Base-by-base conservation (phyloP, 1,284 basidiomycete genomes). In the Rhodotorula sp. region DNA sequence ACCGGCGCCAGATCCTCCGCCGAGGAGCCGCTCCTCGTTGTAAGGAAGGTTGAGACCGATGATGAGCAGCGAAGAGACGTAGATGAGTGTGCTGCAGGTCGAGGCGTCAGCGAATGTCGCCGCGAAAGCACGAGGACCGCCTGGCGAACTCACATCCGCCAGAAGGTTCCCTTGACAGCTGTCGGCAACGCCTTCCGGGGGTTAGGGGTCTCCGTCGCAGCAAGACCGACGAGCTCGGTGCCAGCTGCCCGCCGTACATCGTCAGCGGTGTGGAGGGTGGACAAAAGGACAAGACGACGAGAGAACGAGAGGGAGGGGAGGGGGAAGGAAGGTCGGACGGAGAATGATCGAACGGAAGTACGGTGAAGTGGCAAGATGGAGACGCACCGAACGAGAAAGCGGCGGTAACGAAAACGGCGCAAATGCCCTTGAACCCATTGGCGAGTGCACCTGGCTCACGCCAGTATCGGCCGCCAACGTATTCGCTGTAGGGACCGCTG, bases 201-300 rank as follows among this genome's bases (percentile, higher is more conserved):
- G 77, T 83, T 81, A 65, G 79, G 78, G 5, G 83, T 83, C 84
- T 89, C 68, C 86, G 90, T 74, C 82, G 84, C 78, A 82, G 87
- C 72, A 82, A 86, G 71, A 88, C 88, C 88, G 84, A 90, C 59
- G 86, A 92, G 72, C 71, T 79, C 73, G 20, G 76, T 80, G 56
- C 80, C 76, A 46, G 46, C 40, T 44, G 40, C 40, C 3, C 40
- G 40, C 40, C 31, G 57, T 9, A 8, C n/a, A 37, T 46, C 20
- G 5, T 34, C n/a, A 30, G 57, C 40, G n/a, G 37, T 55, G 54
- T 40, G 47, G 26, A 15, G 22, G 8, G 7, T 7, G 50, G 50
- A 7, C 6, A 20, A 9, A 18, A 51, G 50, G 26, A 18, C 26
- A 20, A 51, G 50, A 22, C 7, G 20, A 26, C 22, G 50, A 51